Conservation (phyloP, 768 basidiomycete species). For the Suillus sp. region DNA sequence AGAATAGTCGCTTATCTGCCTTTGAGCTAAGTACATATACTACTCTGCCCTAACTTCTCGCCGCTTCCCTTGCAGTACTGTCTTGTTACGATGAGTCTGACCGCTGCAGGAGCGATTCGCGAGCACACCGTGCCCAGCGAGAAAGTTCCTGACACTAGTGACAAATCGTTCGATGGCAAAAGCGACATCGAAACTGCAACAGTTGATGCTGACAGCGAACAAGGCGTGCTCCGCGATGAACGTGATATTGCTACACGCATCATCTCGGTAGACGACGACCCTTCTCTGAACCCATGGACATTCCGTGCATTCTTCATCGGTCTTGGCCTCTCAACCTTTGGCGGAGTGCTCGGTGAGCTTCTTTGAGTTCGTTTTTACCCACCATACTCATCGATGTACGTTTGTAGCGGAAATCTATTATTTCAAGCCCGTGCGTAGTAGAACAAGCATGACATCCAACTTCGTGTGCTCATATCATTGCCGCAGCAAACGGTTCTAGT, state of each 20-base stretch:
- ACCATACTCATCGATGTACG: slow-evolving; percentile 8
- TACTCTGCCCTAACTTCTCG: neutral
- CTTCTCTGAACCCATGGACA: slow-evolving; percentile 48
- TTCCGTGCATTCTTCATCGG: slow-evolving; percentile 49
- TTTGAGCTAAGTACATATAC: neutral
- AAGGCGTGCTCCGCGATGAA: slow-evolving; percentile 41
- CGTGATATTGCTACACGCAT: slow-evolving; percentile 47
- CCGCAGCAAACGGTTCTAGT: slow-evolving; percentile 49
- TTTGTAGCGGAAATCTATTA: slow-evolving; percentile 51
- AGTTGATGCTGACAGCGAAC: slow-evolving; percentile 28
- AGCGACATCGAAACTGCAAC: slow-evolving; percentile 36
- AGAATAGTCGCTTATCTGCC: slow-evolving; percentile 10
- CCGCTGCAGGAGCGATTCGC: slow-evolving; percentile 1
- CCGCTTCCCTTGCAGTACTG: neutral
- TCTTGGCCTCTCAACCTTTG: slow-evolving; percentile 48
- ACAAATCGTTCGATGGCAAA: slow-evolving; percentile 33
- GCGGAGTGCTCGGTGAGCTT: slow-evolving; percentile 46
- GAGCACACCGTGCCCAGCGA: slow-evolving; percentile 8
- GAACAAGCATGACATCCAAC: neutral
- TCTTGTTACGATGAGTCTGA: slow-evolving; percentile 7
- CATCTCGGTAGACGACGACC: slow-evolving; percentile 46
- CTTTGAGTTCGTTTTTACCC: slow-evolving; percentile 13
- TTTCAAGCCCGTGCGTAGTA: slow-evolving; percentile 48
- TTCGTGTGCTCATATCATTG: slow-evolving; percentile 4
- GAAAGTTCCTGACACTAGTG: slow-evolving; percentile 14